These are phyloP conservation scores for Nemania diffusa DNA, from an alignment of 2,329 filamentous ascomycete genomes.

Conservation along the genomic window DNA sequence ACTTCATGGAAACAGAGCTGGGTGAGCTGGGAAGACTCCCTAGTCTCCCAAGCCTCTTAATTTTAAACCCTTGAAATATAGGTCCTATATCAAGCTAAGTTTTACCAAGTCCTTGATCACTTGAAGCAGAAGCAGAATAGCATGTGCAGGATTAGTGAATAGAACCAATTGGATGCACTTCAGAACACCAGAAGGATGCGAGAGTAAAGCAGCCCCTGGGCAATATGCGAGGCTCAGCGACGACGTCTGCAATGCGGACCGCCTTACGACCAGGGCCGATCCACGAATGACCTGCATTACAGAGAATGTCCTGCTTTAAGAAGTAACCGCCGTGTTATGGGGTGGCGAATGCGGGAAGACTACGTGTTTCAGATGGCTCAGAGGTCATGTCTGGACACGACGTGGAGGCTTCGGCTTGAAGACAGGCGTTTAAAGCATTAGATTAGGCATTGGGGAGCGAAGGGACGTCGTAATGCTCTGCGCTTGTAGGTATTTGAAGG, in stretches of 20 bases:
- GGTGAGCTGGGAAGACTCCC: background rate
- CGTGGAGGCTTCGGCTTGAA: conserved; percentile 12
- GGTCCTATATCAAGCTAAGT: background rate
- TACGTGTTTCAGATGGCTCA: conserved; percentile 33
- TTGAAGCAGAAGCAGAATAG: background rate
- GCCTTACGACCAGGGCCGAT: conserved; percentile 17
- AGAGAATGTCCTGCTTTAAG: conserved; percentile 1
- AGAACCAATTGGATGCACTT: conserved; percentile 12
- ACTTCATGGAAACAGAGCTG: background rate
- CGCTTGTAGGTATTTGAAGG: conserved; percentile 28
- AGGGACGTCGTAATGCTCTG: background rate
- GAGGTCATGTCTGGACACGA: conserved; percentile 20
- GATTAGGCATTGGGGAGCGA: background rate
- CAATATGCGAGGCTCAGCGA: conserved; percentile 27
- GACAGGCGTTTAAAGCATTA: background rate
- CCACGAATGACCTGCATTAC: conserved; percentile 27
- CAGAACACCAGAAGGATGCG: conserved; percentile 18
- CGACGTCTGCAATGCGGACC: conserved; percentile 30
- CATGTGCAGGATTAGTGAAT: background rate
- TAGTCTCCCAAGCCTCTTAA: background rate
- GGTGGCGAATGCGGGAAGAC: conserved; percentile 30
- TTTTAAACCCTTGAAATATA: background rate
- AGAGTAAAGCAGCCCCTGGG: conserved; percentile 28
- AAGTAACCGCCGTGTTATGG: conserved; percentile 15
- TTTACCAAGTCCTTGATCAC: background rate